Base-by-base conservation (phyloP, 1,284 basidiomycete genomes). In the Apiotrichum siamense region DNA sequence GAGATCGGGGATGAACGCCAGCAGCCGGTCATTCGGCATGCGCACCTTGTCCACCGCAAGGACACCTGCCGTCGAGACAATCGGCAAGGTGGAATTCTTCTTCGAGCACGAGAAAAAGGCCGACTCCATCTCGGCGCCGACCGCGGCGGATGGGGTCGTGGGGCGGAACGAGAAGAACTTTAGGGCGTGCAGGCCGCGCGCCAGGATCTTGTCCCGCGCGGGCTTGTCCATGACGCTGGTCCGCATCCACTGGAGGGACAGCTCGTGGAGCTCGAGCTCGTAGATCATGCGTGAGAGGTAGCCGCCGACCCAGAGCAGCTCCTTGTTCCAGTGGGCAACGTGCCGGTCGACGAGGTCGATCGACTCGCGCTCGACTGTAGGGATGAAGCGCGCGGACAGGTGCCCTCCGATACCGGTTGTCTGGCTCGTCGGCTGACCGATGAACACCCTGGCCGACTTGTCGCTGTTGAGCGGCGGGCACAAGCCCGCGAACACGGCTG, bases 331-430 rank as follows among this genome's bases (percentile, higher is more conserved):
- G n/a, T 55, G 50, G 7, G 56, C 52, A 47, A 73, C 72, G 46
- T 66, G 70, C 29, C 61, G 54, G 73, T 69, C 88, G 83, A 87
- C 84, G 6, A 92, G 76, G 72, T 96, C 92, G 57, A 97, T 85
- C 0, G 88, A 89, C 74, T 98, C 94, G 58, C 94, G 82, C 73
- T 98, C 94, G 3, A 98, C 94, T 0, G 94, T 98, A 1, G 92
- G 91, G 53, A 98, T 96, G 68, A 97, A 97, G 9, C 92, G 80
- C 2, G 89, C 86, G 2, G 90, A 83, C 72, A 97, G 83, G 64
- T 94, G 90, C 0, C 92, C 92, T 4, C 88, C 88, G 39, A 96
- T 83, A 43, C 92, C 90, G 3, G 92, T 96, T 7, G 92, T 96
- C 74, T 98, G 94, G 21, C 87, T 84, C 81, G 73, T 75, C 2